Evolutionary conservation across 495 filamentous ascomycete genomes (phyloP).

Genomic region (Penicillium crystallinum): DNA sequence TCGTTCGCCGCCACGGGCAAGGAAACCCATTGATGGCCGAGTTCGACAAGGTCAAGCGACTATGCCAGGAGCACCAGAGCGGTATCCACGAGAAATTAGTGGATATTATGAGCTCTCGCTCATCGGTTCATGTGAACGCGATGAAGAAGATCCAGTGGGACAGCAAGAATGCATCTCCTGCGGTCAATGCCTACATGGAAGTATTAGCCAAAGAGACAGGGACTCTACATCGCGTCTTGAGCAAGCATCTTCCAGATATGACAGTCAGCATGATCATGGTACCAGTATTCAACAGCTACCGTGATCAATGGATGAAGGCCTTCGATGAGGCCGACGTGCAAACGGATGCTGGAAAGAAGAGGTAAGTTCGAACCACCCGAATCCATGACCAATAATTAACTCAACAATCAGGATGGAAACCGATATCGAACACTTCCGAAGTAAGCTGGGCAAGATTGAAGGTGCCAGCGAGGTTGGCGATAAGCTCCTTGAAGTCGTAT

Average conservation of each 20-base stretch:
- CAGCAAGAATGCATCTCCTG: conserved; percentile 26
- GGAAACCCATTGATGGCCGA: conserved; percentile 68
- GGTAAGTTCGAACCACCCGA: conserved; percentile 48
- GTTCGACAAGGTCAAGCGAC: conserved; percentile 86
- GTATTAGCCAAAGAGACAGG: conserved; percentile 83
- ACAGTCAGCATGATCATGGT: conserved; percentile 82
- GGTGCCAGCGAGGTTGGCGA: conserved; percentile 69
- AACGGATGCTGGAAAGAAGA: conserved; percentile 62
- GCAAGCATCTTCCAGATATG: conserved; percentile 74
- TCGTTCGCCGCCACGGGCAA: conserved; percentile 72
- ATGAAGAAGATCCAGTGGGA: conserved; percentile 80
- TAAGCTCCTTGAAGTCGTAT: conserved; percentile 61
- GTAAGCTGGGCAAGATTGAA: conserved; percentile 70
- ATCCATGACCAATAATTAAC: conserved; percentile 12
- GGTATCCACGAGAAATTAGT: conserved; percentile 94
- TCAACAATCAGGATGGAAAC: conserved; percentile 60
- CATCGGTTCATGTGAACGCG: conserved; percentile 61
- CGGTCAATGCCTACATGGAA: conserved; percentile 78
- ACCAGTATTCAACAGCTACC: conserved; percentile 83
- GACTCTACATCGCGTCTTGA: conserved; percentile 81
- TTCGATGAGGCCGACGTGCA: conserved; percentile 62
- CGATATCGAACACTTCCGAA: conserved; percentile 73
- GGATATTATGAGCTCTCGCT: conserved; percentile 87
- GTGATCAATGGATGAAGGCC: conserved; percentile 72
- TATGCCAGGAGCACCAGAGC: conserved; percentile 88